Evolutionary conservation across 1,139 yeast species (phyloP).

Genomic region (Suhomyces panamericanus): DNA sequence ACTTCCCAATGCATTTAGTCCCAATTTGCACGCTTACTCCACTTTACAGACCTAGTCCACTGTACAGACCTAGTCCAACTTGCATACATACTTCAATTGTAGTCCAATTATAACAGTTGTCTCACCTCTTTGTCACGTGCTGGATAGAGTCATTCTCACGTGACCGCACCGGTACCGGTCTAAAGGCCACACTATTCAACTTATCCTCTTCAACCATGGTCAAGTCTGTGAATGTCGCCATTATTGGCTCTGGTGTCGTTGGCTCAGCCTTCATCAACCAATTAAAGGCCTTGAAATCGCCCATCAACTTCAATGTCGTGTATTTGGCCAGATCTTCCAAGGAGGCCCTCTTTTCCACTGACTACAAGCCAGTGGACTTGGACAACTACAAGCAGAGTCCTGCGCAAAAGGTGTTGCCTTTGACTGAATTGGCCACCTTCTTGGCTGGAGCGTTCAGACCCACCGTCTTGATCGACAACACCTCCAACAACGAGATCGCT

Average conservation of each 20-base stretch:
- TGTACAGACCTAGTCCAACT: too few relatives aligned
- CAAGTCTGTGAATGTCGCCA: constrained; percentile 72
- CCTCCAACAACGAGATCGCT: constrained; percentile 80
- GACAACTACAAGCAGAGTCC: constrained; percentile 52
- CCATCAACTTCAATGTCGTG: constrained; percentile 70
- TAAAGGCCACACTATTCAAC: neutral
- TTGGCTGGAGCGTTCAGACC: constrained; percentile 70
- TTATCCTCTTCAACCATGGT: constrained; percentile 30
- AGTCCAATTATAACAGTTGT: too few relatives aligned
- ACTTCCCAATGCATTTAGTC: too few relatives aligned
- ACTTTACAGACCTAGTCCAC: too few relatives aligned
- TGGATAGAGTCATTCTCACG: neutral
- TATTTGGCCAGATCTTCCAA: constrained; percentile 71
- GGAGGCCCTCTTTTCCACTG: constrained; percentile 65
- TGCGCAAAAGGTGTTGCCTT: constrained; percentile 51
- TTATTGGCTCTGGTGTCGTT: constrained; percentile 92
- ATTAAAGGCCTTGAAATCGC: constrained; percentile 64
- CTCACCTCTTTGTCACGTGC: too few relatives aligned
- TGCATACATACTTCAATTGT: too few relatives aligned
- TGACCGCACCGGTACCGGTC: constrained; percentile 8
- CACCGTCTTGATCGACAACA: constrained; percentile 86
- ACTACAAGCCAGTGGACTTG: constrained; percentile 70
- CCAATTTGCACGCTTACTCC: too few relatives aligned
- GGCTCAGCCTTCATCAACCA: constrained; percentile 77
- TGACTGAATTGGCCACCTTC: constrained; percentile 59